A percentile compares a stretch with the other conserved stretches of the same genome.
These are phyloP conservation scores for Coriaria nepalensis DNA, from an alignment of 306 rosid genomes.

Conservation along the genomic window DNA sequence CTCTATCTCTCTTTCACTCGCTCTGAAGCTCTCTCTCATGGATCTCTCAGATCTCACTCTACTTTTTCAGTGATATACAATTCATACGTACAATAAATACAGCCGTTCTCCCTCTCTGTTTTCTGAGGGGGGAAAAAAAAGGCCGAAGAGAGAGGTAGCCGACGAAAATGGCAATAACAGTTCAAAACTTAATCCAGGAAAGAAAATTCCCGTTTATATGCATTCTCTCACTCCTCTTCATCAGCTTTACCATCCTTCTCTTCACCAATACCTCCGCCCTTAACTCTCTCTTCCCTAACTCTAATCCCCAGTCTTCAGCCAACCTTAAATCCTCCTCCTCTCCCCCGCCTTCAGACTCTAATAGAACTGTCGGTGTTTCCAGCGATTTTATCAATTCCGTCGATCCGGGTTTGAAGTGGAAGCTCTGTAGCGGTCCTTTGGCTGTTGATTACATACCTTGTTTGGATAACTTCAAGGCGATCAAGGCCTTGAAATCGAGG, in stretches of 20 bases:
- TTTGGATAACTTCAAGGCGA: conserved; percentile 58
- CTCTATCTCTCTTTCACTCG: neutral
- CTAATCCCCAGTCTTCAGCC: conserved; percentile 19
- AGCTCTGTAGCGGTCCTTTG: conserved; percentile 37
- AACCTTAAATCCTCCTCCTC: neutral
- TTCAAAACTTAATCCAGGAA: conserved; percentile 25
- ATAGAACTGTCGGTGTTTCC: neutral
- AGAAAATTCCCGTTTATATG: conserved; percentile 48
- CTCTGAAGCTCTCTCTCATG: too few species aligned
- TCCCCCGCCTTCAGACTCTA: neutral
- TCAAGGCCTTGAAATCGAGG: conserved; percentile 53
- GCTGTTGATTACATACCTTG: conserved; percentile 69
- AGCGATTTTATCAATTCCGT: neutral
- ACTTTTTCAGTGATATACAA: too few species aligned
- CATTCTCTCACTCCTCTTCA: conserved; percentile 34
- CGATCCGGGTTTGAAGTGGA: conserved; percentile 27
- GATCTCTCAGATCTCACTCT: too few species aligned
- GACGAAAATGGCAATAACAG: conserved; percentile 34
- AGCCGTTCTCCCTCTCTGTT: neutral
- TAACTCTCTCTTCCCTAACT: conserved; percentile 25
- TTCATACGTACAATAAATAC: too few species aligned
- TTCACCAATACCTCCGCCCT: conserved; percentile 27
- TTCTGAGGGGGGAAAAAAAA: too few species aligned
- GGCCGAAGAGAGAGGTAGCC: neutral
- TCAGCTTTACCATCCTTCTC: conserved; percentile 37